Percentiles rank a stretch among this genome's conserved stretches.
Conservation (phyloP, 352 stramenopile species). For the Phytophthora palmivora region DNA sequence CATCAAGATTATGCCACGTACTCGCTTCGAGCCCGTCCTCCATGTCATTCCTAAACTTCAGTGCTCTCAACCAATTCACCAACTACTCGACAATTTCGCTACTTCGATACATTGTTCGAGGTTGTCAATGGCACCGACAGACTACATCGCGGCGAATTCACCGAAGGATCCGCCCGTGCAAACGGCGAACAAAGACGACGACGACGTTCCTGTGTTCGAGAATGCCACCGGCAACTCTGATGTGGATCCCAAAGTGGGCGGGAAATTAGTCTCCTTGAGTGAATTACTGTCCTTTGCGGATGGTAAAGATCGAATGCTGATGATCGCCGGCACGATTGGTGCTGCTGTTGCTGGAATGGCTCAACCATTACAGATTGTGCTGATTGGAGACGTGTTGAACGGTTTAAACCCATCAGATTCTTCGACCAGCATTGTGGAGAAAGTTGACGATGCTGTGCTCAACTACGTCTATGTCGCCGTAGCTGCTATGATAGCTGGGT, state of each 20-base stretch:
- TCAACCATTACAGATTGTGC: constrained; percentile 55
- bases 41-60: not conserved
- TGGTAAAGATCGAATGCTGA: constrained; percentile 44
- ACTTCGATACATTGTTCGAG: not conserved
- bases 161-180: not conserved
- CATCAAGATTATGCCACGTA: not conserved
- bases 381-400: constrained; percentile 65
- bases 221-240: not conserved
- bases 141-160: not conserved
- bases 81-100: not conserved
- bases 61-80: not conserved
- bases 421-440: constrained; percentile 3
- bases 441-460: constrained; percentile 32
- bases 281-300: constrained; percentile 32
- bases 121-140: not conserved
- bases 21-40: not conserved
- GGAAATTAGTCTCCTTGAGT: not conserved
- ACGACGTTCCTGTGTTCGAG: not conserved
- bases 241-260: too few relatives aligned
- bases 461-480: constrained; percentile 46
- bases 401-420: constrained; percentile 46
- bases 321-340: constrained; percentile 16
- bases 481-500: constrained; percentile 39
- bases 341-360: constrained; percentile 39
- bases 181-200: not conserved